phyloP scores from a whole-genome alignment of 2,329 filamentous ascomycete genomes.

The Bipolaris gigantea region DNA sequence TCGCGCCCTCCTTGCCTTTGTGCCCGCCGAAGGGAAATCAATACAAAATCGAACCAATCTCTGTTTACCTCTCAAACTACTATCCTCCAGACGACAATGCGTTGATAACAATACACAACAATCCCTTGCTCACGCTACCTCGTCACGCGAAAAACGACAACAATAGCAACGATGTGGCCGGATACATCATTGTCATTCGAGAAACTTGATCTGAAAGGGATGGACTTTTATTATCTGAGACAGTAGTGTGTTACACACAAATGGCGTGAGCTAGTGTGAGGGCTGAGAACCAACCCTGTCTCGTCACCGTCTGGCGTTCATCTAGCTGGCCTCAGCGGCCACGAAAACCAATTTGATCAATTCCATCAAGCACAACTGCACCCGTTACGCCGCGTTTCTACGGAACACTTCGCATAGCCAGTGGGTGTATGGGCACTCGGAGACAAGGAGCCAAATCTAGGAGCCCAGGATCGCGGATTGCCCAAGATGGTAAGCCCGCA shows the following conservation, averaged over 20 bases:
- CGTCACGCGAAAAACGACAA: neutral
- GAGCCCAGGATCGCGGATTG: slow-evolving; percentile 8
- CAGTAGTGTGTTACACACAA: neutral
- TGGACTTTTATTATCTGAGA: too few species aligned
- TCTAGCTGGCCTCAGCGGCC: too few species aligned
- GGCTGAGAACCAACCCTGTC: too few species aligned
- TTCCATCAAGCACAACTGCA: neutral
- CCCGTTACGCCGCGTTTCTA: neutral
- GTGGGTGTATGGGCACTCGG: neutral
- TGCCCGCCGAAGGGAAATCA: neutral
- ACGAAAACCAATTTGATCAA: too few species aligned
- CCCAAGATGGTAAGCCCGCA: slow-evolving; percentile 5
- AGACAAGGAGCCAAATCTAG: neutral
- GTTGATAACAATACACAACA: neutral
- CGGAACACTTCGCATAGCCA: too few species aligned
- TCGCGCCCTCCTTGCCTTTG: neutral
- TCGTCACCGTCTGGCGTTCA: too few species aligned
- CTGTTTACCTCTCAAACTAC: too few species aligned
- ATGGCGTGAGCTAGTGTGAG: neutral
- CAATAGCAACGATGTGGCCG: neutral
- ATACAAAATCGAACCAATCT: neutral
- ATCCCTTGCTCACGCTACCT: neutral
- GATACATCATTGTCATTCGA: neutral
- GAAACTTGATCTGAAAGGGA: too few species aligned
- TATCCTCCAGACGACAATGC: neutral